These are phyloP conservation scores for Auriculariales sp. DNA, from an alignment of 768 basidiomycete genomes.

Conservation along the genomic window DNA sequence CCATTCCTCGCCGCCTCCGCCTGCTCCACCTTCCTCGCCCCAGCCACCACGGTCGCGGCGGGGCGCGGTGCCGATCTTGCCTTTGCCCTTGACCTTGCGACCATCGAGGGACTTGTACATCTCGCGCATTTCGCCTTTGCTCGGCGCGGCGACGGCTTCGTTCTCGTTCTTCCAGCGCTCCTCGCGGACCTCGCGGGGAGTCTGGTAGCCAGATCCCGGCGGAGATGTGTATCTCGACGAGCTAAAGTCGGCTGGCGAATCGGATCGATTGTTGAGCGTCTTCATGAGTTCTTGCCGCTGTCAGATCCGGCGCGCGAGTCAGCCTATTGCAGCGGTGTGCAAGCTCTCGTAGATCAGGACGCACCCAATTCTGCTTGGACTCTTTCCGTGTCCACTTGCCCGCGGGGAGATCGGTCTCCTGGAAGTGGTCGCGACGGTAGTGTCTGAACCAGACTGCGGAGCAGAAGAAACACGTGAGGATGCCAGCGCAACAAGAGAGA, in stretches of 20 bases:
- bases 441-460: constrained; percentile 83
- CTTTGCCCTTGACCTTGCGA: constrained; percentile 62
- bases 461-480: constrained; percentile 1
- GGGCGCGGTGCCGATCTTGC: constrained; percentile 38
- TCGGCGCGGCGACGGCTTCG: constrained; percentile 37
- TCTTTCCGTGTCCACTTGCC: constrained; percentile 89
- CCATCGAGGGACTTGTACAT: constrained; percentile 87
- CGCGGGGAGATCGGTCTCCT: constrained; percentile 59
- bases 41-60: neutral
- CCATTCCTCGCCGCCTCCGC: neutral
- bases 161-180: constrained; percentile 55
- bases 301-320: constrained; percentile 2
- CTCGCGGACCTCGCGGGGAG: constrained; percentile 64
- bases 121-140: constrained; percentile 76
- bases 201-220: constrained; percentile 53
- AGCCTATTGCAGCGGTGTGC: too few species aligned
- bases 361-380: constrained; percentile 86
- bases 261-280: constrained; percentile 21
- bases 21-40: too few species aligned
- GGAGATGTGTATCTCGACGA: constrained; percentile 32
- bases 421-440: constrained; percentile 76
- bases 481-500: neutral
- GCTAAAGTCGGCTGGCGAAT: constrained; percentile 26
- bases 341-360: too few species aligned
- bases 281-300: constrained; percentile 39